A percentile compares a stretch with the other conserved stretches of the same genome.
phyloP scores from a whole-genome alignment of 2,329 filamentous ascomycete genomes.

The Ophiosphaerella korrae region DNA sequence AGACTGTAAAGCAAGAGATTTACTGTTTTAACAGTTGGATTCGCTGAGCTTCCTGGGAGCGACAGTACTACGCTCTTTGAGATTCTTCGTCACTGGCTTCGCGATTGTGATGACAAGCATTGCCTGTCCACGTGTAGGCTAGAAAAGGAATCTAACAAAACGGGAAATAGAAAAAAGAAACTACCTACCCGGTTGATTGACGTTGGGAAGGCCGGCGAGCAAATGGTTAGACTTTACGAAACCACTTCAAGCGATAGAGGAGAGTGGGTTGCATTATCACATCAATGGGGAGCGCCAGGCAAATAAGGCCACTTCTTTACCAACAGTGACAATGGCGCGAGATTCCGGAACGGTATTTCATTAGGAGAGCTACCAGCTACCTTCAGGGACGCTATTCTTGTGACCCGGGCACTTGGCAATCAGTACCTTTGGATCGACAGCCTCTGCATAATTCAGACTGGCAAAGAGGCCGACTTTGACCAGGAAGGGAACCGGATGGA shows the following conservation, averaged over 20 bases:
- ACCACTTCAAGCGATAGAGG: not conserved
- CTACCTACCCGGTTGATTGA: slow-evolving; percentile 14
- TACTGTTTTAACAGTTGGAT: too few relatives aligned
- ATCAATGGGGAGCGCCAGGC: slow-evolving; percentile 15
- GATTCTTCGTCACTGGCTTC: too few relatives aligned
- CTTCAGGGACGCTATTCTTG: slow-evolving; percentile 24
- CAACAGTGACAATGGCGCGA: not conserved
- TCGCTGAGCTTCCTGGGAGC: too few relatives aligned
- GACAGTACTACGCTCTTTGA: too few relatives aligned
- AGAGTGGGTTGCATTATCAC: slow-evolving; percentile 24
- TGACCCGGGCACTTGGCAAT: slow-evolving; percentile 19
- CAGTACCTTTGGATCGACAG: slow-evolving; percentile 37
- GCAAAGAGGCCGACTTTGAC: slow-evolving; percentile 22
- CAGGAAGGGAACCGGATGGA: slow-evolving; percentile 28
- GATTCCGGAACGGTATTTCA: too few relatives aligned
- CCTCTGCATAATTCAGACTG: not conserved
- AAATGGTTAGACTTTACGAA: too few relatives aligned
- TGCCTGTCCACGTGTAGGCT: too few relatives aligned
- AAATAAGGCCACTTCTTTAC: slow-evolving; percentile 6
- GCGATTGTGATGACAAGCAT: too few relatives aligned
- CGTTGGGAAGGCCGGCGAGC: slow-evolving; percentile 2
- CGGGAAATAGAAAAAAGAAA: too few relatives aligned
- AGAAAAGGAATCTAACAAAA: too few relatives aligned
- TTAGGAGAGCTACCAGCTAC: not conserved
- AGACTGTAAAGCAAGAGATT: too few relatives aligned